These are phyloP conservation scores for Gracilaria domingensis DNA, from an alignment of 23 red algal genomes.

Conservation along the genomic window DNA sequence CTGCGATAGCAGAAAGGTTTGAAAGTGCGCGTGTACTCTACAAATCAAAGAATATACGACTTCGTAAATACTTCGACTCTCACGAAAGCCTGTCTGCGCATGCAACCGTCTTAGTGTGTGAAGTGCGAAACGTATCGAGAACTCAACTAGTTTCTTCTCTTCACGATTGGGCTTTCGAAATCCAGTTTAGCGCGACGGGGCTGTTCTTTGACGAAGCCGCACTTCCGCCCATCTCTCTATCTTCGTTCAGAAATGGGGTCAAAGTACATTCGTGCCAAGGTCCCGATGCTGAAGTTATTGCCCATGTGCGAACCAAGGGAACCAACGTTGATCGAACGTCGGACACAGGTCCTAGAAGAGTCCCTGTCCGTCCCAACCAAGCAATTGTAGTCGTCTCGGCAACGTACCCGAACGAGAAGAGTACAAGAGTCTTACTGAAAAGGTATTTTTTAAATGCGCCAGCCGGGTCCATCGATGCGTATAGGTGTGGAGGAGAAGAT, in stretches of 20 bases:
- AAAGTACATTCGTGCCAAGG: neutral
- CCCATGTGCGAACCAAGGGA: slow-evolving; percentile 10
- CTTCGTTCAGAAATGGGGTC: neutral
- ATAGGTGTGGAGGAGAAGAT: neutral
- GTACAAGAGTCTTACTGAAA: slow-evolving; percentile 16
- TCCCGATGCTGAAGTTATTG: slow-evolving; percentile 6
- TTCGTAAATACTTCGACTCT: neutral
- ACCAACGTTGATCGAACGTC: neutral
- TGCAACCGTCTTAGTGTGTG: slow-evolving; percentile 11
- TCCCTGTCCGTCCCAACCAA: neutral
- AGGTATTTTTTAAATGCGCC: neutral
- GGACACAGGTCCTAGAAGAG: neutral
- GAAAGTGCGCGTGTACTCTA: neutral
- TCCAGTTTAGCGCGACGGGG: neutral
- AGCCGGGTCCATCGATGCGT: neutral
- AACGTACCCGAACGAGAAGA: neutral
- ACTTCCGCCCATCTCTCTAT: slow-evolving; percentile 20
- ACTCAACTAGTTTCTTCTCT: neutral
- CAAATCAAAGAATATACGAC: slow-evolving; percentile 12
- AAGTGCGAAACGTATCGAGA: slow-evolving; percentile 4
- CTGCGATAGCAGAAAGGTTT: neutral
- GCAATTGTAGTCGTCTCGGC: slow-evolving; percentile 9
- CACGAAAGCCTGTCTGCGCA: neutral
- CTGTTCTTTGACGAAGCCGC: neutral
- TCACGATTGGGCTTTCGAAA: slow-evolving; percentile 21